Evolutionary conservation across 345 rosid genomes (phyloP).

Genomic region (Adansonia digitata): DNA sequence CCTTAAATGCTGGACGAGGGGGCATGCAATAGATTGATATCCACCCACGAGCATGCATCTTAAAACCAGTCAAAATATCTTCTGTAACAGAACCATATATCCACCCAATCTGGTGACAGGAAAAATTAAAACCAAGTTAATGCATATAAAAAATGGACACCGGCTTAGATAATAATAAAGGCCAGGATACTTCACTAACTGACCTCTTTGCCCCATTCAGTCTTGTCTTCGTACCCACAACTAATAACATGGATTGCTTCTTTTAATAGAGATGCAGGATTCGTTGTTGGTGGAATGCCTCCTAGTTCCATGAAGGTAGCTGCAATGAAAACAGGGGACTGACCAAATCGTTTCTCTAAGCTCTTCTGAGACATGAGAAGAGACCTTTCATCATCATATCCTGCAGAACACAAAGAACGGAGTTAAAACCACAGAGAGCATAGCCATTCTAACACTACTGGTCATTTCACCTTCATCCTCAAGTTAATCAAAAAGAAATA

Average conservation of each 20-base stretch:
- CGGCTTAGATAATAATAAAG: slow-evolving; percentile 2
- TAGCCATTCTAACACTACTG: background rate
- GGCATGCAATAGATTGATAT: slow-evolving; percentile 98
- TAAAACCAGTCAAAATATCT: slow-evolving; percentile 98
- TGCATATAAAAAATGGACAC: slow-evolving; percentile 3
- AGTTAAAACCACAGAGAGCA: slow-evolving; percentile 2
- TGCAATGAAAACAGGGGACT: slow-evolving; percentile 94
- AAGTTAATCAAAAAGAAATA: slow-evolving; percentile 10
- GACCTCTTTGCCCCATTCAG: slow-evolving; percentile 99
- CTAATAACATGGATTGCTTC: slow-evolving; percentile 99
- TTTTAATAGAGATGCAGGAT: slow-evolving; percentile 87
- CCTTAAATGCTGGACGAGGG: slow-evolving; percentile 98
- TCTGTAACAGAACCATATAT: slow-evolving; percentile 99
- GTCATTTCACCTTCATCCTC: background rate
- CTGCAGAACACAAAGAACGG: slow-evolving; percentile 41
- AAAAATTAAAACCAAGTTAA: background rate
- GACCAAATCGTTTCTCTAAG: slow-evolving; percentile 97
- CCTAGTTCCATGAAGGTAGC: slow-evolving; percentile 99
- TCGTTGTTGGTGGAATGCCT: slow-evolving; percentile 94
- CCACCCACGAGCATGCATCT: slow-evolving; percentile 99
- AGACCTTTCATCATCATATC: slow-evolving; percentile 97
- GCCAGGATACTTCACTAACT: background rate
- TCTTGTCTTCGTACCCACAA: slow-evolving; percentile 99
- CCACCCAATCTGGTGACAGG: slow-evolving; percentile 83
- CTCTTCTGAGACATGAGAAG: slow-evolving; percentile 98